Conservation (phyloP, 257 asterid genomes). For the Rhazya stricta region DNA sequence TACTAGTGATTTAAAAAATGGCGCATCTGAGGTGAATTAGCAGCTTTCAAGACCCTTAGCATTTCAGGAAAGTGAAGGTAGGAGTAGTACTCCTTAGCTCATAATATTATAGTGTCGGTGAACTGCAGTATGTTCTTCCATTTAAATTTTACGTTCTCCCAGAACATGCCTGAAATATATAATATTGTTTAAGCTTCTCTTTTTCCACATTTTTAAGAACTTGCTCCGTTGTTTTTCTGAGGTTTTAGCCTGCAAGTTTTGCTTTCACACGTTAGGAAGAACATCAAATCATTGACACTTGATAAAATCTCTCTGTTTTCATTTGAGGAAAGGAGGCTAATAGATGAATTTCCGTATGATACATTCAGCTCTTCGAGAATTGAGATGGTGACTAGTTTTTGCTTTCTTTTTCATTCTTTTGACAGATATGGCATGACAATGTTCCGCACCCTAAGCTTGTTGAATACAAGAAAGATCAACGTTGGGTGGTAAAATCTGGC, state of each 20-base stretch:
- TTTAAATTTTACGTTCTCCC: not conserved
- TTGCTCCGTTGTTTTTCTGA: not conserved
- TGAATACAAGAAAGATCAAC: slow-evolving; percentile 91
- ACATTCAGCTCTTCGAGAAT: not conserved
- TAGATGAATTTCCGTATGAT: not conserved
- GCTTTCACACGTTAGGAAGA: not conserved
- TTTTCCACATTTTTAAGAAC: not conserved
- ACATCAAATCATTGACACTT: not conserved
- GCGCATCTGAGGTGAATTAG: not conserved
- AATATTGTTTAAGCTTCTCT: not conserved
- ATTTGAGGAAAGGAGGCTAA: not conserved
- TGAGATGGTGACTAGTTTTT: not conserved
- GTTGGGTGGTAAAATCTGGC: slow-evolving; percentile 70
- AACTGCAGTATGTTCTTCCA: not conserved
- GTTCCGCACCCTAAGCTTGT: slow-evolving; percentile 97
- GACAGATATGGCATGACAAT: slow-evolving; percentile 84
- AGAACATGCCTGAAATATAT: not conserved
- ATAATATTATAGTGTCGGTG: not conserved
- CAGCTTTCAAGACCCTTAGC: not conserved
- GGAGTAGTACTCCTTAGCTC: not conserved
- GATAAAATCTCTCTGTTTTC: not conserved
- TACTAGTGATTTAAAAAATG: not conserved
- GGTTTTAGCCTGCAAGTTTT: not conserved
- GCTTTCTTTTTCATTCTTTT: slow-evolving; percentile 15
- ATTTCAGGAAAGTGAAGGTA: not conserved